Conservation (phyloP, 805 yeast species). For the Sporopachydermia quercuum region DNA sequence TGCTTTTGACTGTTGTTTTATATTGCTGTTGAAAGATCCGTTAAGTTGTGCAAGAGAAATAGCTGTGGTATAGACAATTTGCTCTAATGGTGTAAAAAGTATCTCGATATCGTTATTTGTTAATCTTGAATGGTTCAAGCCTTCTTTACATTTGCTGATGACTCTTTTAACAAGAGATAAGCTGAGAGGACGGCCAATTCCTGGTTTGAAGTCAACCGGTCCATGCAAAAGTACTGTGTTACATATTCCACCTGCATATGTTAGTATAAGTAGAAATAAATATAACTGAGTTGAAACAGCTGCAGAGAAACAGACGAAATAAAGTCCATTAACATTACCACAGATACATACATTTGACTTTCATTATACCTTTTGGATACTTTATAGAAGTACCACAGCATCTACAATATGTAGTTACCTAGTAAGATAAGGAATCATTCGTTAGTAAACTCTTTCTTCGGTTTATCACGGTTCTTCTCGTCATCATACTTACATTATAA, state of each 20-base stretch:
- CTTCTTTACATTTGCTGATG: too few relatives aligned
- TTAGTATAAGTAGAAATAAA: background rate
- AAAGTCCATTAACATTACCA: background rate
- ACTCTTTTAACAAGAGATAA: background rate
- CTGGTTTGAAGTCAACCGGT: background rate
- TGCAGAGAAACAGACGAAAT: background rate
- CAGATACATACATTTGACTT: slow-evolving; percentile 6
- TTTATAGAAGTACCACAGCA: slow-evolving; percentile 33
- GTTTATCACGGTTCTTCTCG: too few relatives aligned
- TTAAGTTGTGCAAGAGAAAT: slow-evolving; percentile 33
- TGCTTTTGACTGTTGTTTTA: slow-evolving; percentile 10
- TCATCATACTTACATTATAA: background rate
- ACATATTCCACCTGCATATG: slow-evolving; percentile 11
- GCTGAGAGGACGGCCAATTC: background rate
- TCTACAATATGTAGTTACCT: slow-evolving; percentile 19
- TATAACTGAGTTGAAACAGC: too few relatives aligned
- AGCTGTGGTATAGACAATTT: slow-evolving; percentile 31
- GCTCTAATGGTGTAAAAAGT: slow-evolving; percentile 35
- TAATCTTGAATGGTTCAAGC: too few relatives aligned
- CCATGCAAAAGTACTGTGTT: background rate
- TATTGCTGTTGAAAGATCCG: slow-evolving; percentile 32
- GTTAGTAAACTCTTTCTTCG: too few relatives aligned
- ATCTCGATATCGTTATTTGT: background rate
- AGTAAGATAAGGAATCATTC: too few relatives aligned
- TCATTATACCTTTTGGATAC: slow-evolving; percentile 21